phyloP scores from a whole-genome alignment of 257 asterid genomes.

The Oldenlandia corymbosa region DNA sequence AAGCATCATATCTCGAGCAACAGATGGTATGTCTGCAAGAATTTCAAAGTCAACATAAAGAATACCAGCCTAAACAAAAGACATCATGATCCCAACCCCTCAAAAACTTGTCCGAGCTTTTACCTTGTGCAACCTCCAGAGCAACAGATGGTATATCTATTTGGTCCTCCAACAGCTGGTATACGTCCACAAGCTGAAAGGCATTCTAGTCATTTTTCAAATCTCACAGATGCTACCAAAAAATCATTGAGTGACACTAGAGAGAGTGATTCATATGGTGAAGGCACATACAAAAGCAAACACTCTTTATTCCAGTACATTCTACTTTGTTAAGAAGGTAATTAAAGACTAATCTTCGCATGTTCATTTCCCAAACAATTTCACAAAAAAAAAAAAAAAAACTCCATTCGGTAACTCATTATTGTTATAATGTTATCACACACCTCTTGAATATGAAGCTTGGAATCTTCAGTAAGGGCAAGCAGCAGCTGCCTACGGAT shows the following conservation, averaged over 20 bases:
- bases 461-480: slow-evolving; percentile 97
- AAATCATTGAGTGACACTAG: no score
- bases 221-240: not conserved
- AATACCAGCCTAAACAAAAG: not conserved
- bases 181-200: slow-evolving; percentile 79
- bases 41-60: not conserved
- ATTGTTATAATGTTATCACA: slow-evolving; percentile 7
- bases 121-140: slow-evolving; percentile 83
- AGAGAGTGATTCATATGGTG: no score
- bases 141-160: slow-evolving; percentile 78
- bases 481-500: slow-evolving; percentile 95
- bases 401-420: no score
- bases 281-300: no score
- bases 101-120: not conserved
- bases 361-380: no score
- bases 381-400: no score
- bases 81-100: slow-evolving; percentile 3
- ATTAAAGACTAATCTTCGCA: no score
- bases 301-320: no score
- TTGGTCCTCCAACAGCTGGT: slow-evolving; percentile 85
- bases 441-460: slow-evolving; percentile 96
- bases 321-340: no score
- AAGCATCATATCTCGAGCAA: slow-evolving; percentile 87
- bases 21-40: slow-evolving; percentile 79
- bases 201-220: slow-evolving; percentile 12